Evolutionary conservation across 805 yeast species (phyloP).

Genomic region (Nakazawaea laoshanensis): DNA sequence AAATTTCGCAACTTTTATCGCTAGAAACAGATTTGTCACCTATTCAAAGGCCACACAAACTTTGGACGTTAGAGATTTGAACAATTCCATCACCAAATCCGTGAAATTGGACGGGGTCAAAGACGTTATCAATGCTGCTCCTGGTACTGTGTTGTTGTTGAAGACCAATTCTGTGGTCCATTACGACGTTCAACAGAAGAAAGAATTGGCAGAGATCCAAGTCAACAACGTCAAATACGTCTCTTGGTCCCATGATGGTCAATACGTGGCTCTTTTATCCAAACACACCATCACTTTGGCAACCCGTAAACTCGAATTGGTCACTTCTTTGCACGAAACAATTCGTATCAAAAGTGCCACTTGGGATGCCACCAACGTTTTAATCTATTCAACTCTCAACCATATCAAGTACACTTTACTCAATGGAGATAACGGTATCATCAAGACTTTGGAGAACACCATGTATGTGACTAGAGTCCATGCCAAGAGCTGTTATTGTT

Average conservation of each 20-base stretch:
- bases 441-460: conserved; percentile 85
- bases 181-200: conserved; percentile 90
- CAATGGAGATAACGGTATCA: conserved; percentile 93
- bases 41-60: conserved; percentile 54
- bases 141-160: conserved; percentile 75
- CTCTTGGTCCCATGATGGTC: conserved; percentile 83
- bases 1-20: conserved; percentile 80
- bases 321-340: conserved; percentile 89
- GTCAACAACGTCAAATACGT: conserved; percentile 81
- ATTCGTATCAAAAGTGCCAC: conserved; percentile 94
- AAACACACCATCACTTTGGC: conserved; percentile 92
- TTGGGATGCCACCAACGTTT: conserved; percentile 92
- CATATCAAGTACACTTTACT: conserved; percentile 90
- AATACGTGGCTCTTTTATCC: conserved; percentile 77
- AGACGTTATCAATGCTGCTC: conserved; percentile 71
- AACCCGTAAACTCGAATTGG: conserved; percentile 63
- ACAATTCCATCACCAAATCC: conserved; percentile 73
- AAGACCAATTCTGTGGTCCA: conserved; percentile 66
- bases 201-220: conserved; percentile 57
- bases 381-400: conserved; percentile 88
- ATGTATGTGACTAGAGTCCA: conserved; percentile 68
- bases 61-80: conserved; percentile 79
- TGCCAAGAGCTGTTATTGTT: conserved; percentile 67
- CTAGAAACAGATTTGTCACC: conserved; percentile 89
- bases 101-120: conserved; percentile 61